phyloP scores from a whole-genome alignment of 768 basidiomycete species.

The Arthromyces matolae region DNA sequence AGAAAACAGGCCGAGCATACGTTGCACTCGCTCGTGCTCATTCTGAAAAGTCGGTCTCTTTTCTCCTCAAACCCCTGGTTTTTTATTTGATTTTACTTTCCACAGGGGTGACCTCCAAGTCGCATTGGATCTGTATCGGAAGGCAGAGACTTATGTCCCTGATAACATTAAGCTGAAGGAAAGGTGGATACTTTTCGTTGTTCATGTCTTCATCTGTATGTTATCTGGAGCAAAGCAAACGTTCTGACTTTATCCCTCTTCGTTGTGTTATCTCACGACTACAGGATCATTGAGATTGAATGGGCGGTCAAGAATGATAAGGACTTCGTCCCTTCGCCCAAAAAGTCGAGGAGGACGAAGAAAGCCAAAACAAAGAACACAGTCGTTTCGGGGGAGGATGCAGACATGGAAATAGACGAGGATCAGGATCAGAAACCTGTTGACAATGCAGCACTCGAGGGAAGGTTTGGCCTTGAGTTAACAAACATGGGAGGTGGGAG shows the following conservation, averaged over 20 bases:
- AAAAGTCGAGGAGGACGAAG: constrained; percentile 38
- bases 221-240: constrained; percentile 35
- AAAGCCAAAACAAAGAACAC: constrained; percentile 32
- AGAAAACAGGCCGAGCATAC: constrained; percentile 80
- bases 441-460: constrained; percentile 16
- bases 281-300: constrained; percentile 80
- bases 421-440: constrained; percentile 10
- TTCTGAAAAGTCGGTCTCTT: constrained; percentile 65
- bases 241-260: constrained; percentile 42
- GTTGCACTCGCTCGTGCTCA: constrained; percentile 79
- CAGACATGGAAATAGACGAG: constrained; percentile 28
- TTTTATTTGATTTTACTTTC: constrained; percentile 4
- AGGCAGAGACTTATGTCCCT: constrained; percentile 80
- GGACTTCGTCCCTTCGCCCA: constrained; percentile 57
- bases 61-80: neutral
- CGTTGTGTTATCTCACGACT: constrained; percentile 27
- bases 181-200: constrained; percentile 78
- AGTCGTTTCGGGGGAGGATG: constrained; percentile 23
- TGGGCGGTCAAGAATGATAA: constrained; percentile 66
- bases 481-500: constrained; percentile 36
- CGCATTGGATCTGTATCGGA: constrained; percentile 78
- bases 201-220: constrained; percentile 61
- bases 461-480: constrained; percentile 39
- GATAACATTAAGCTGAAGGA: constrained; percentile 82
- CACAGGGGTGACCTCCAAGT: constrained; percentile 73